phyloP scores from a whole-genome alignment of 208 protist genomes.

The Leishmania turanica region DNA sequence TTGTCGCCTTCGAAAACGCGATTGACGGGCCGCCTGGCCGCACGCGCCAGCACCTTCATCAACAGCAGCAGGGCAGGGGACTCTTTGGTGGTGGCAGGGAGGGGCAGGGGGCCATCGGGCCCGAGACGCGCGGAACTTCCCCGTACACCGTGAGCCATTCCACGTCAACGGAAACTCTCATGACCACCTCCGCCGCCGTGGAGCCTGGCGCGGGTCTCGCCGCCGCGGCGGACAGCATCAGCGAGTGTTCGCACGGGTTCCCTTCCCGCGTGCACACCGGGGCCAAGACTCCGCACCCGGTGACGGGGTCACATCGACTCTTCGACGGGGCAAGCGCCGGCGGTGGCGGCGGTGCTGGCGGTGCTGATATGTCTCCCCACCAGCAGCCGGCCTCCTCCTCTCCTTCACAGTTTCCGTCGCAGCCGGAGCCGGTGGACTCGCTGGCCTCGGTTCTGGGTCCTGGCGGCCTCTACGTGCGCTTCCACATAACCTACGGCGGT shows the following conservation, averaged over 20 bases:
- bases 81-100: constrained; percentile 4
- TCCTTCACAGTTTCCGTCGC: constrained; percentile 14
- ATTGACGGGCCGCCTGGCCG: constrained; percentile 24
- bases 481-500: constrained; percentile 88
- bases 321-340: not conserved
- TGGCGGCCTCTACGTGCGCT: constrained; percentile 62
- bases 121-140: constrained; percentile 3
- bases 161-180: constrained; percentile 7
- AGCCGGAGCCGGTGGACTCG: constrained; percentile 29
- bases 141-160: constrained; percentile 5
- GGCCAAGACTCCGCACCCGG: constrained; percentile 6
- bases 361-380: not conserved
- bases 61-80: not conserved
- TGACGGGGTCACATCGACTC: not conserved
- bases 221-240: constrained; percentile 11
- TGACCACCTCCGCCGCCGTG: constrained; percentile 3
- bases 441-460: constrained; percentile 54
- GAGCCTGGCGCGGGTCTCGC: not conserved
- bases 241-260: constrained; percentile 22
- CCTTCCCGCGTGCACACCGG: constrained; percentile 11
- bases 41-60: not conserved
- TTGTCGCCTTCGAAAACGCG: constrained; percentile 70
- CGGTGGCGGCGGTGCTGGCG: not conserved
- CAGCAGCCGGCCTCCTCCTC: not conserved
- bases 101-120: not conserved